Percentiles rank a stretch among this genome's conserved stretches.
These are phyloP conservation scores for Sophora flavescens DNA, from an alignment of 306 rosid species.

Conservation along the genomic window DNA sequence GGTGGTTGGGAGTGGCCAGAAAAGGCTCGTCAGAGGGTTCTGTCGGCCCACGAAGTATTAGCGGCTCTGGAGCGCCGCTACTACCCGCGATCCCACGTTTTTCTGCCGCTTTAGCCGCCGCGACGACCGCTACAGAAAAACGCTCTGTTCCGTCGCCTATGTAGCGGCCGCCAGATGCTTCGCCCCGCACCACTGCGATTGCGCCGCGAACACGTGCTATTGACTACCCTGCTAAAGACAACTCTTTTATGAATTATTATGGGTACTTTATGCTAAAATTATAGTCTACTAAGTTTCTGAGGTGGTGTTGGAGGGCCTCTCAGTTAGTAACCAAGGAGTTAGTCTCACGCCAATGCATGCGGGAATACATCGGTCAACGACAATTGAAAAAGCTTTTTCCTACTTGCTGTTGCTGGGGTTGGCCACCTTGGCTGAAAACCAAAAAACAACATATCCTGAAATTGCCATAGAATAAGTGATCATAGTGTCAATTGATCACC, in stretches of 20 bases:
- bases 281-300: slow-evolving; percentile 9
- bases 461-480: background rate
- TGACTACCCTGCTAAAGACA: background rate
- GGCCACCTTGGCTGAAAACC: background rate
- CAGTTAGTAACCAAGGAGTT: background rate
- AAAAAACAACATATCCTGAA: slow-evolving; percentile 4
- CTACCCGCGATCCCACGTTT: too few relatives aligned
- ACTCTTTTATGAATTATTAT: background rate
- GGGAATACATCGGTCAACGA: background rate
- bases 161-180: too few relatives aligned
- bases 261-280: background rate
- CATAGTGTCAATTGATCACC: background rate
- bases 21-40: too few relatives aligned
- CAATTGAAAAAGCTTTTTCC: background rate
- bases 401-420: too few relatives aligned
- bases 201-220: too few relatives aligned
- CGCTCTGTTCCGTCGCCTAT: too few relatives aligned
- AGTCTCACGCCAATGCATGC: background rate
- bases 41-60: too few relatives aligned
- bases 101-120: too few relatives aligned
- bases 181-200: too few relatives aligned
- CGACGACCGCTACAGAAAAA: too few relatives aligned
- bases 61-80: too few relatives aligned
- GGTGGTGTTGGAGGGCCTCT: background rate
- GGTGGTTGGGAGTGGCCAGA: too few relatives aligned